These are phyloP conservation scores for Gentiana macrophylla DNA, from an alignment of 257 asterid genomes.

Conservation along the genomic window DNA sequence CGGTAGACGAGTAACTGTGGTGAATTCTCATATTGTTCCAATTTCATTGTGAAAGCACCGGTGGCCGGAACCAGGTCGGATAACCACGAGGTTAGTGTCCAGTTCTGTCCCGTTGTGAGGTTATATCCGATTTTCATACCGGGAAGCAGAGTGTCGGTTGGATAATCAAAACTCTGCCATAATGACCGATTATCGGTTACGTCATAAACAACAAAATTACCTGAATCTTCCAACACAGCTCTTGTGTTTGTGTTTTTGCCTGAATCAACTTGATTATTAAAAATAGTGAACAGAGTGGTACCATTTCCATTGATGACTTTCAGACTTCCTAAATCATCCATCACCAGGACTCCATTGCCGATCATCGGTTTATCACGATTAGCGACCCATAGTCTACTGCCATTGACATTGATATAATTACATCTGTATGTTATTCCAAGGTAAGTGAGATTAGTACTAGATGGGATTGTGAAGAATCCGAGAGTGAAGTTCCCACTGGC, in stretches of 20 bases:
- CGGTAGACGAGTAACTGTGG: constrained; percentile 20
- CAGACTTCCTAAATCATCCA: constrained; percentile 19
- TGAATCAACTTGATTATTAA: constrained; percentile 6
- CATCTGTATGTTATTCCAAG: too few species aligned
- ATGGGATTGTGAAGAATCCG: too few species aligned
- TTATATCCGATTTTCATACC: constrained; percentile 40
- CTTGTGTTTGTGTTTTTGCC: constrained; percentile 14
- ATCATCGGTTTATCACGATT: constrained; percentile 12
- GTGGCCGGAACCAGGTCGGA: constrained; percentile 13
- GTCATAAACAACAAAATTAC: constrained; percentile 25
- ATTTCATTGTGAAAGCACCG: constrained; percentile 36
- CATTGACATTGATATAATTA: too few species aligned
- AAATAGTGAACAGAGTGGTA: constrained; percentile 7
- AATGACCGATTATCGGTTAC: not conserved
- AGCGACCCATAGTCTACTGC: too few species aligned
- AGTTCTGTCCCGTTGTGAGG: constrained; percentile 18
- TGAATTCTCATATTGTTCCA: constrained; percentile 7
- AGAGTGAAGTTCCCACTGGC: too few species aligned
- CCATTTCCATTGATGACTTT: constrained; percentile 8
- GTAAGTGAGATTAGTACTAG: too few species aligned
- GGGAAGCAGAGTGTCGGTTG: constrained; percentile 44
- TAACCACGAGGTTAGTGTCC: constrained; percentile 40
- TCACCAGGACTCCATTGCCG: constrained; percentile 8
- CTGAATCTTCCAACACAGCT: constrained; percentile 23
- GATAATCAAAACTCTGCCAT: constrained; percentile 21